Percentiles rank a stretch among this genome's conserved stretches.
Evolutionary conservation across 306 rosid species (phyloP).

Genomic region (Fragaria ananassa): DNA sequence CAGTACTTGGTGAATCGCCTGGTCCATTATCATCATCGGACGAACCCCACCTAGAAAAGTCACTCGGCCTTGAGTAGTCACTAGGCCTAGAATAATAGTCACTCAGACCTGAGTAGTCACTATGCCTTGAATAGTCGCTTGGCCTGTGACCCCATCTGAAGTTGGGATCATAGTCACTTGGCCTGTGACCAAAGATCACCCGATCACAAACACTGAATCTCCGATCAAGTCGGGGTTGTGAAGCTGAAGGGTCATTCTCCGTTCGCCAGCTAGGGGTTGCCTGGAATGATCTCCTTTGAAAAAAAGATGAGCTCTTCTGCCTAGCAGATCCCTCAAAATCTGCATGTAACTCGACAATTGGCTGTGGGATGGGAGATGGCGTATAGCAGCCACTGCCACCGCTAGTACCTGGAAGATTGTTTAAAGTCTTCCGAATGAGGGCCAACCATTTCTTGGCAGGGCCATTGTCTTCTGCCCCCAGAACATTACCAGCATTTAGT

Average conservation of each 20-base stretch:
- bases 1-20: constrained; percentile 93
- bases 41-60: constrained; percentile 95
- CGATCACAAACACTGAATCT: constrained; percentile 95
- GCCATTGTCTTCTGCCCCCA: constrained; percentile 98
- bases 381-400: constrained; percentile 75
- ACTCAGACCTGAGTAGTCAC: constrained; percentile 39
- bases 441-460: constrained; percentile 99
- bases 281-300: constrained; percentile 91
- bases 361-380: constrained; percentile 93
- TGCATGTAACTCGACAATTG: constrained; percentile 78
- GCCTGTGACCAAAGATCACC: constrained; percentile 82
- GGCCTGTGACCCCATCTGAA: constrained; percentile 76
- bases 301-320: constrained; percentile 91
- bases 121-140: constrained; percentile 64
- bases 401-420: constrained; percentile 91
- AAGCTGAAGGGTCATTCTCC: constrained; percentile 74
- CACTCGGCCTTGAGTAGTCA: constrained; percentile 46
- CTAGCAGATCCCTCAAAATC: constrained; percentile 96
- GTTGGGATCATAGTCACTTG: constrained; percentile 76
- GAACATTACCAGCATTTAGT: constrained; percentile 92
- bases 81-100: constrained; percentile 49
- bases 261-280: constrained; percentile 81
- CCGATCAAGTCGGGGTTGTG: constrained; percentile 79
- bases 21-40: constrained; percentile 90
- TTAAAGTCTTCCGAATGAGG: constrained; percentile 81